phyloP scores from a whole-genome alignment of 2,329 filamentous ascomycete genomes.

The Cyphellophora attinorum region DNA sequence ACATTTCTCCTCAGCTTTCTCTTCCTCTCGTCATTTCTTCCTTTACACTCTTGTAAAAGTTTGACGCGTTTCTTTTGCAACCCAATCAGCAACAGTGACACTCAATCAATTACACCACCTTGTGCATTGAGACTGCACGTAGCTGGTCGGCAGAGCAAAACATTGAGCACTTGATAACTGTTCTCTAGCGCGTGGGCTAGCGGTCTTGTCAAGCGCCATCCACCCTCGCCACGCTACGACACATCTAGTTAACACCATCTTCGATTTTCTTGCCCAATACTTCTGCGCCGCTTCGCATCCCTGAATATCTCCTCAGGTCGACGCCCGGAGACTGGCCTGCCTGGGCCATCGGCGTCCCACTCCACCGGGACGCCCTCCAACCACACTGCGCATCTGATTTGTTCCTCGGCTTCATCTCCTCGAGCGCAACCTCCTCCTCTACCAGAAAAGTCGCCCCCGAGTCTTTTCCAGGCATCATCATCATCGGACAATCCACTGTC shows the following conservation, averaged over 20 bases:
- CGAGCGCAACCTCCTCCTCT: not conserved
- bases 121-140: too few species aligned
- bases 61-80: too few species aligned
- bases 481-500: not conserved
- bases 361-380: not conserved
- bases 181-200: not conserved
- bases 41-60: not conserved
- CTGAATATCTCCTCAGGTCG: too few species aligned
- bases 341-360: too few species aligned
- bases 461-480: slow-evolving; percentile 1
- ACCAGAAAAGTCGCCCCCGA: too few species aligned
- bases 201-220: too few species aligned
- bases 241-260: too few species aligned
- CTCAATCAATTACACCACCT: not conserved
- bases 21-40: slow-evolving; percentile 1
- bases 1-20: not conserved
- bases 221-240: too few species aligned
- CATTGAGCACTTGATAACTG: not conserved
- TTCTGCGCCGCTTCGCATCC: too few species aligned
- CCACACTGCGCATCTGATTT: slow-evolving; percentile 2
- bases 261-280: too few species aligned
- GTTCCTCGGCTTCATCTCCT: slow-evolving; percentile 1
- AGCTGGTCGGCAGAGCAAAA: too few species aligned
- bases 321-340: too few species aligned
- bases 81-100: not conserved